phyloP scores from a whole-genome alignment of 2,329 filamentous ascomycete species.

The Aspergillus pseudonomiae region DNA sequence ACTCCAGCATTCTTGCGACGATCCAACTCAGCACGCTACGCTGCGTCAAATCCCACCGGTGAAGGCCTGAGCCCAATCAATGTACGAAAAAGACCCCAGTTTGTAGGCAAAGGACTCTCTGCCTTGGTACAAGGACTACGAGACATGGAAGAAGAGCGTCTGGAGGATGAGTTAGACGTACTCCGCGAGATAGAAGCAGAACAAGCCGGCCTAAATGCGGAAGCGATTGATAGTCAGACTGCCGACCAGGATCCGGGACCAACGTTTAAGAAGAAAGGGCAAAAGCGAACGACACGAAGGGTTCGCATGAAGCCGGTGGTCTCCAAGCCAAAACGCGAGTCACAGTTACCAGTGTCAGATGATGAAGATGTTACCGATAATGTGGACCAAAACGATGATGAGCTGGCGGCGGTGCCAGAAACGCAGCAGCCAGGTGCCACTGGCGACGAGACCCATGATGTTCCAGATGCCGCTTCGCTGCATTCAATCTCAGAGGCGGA shows the following conservation, averaged over 20 bases:
- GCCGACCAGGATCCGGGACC: constrained; percentile 17
- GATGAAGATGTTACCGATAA: constrained; percentile 19
- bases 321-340: constrained; percentile 34
- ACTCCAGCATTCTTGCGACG: constrained; percentile 46
- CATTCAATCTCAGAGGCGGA: constrained; percentile 34
- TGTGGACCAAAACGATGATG: constrained; percentile 30
- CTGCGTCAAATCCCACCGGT: constrained; percentile 15
- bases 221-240: constrained; percentile 43
- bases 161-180: constrained; percentile 49
- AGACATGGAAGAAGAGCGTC: constrained; percentile 44
- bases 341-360: constrained; percentile 25
- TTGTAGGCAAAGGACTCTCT: constrained; percentile 44
- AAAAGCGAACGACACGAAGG: constrained; percentile 51
- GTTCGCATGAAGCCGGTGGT: constrained; percentile 47
- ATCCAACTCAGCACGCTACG: constrained; percentile 36
- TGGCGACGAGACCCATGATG: constrained; percentile 13
- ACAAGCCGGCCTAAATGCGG: constrained; percentile 30
- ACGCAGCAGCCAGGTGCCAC: constrained; percentile 27
- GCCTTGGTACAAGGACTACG: constrained; percentile 43
- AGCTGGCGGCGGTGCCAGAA: constrained; percentile 33
- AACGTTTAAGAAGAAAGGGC: constrained; percentile 52
- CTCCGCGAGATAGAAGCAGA: constrained; percentile 48
- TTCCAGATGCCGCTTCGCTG: constrained; percentile 25
- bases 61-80: constrained; percentile 42
- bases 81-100: constrained; percentile 37